These are phyloP conservation scores for Fusarium sp. DNA, from an alignment of 2,329 filamentous ascomycete species.

Conservation along the genomic window DNA sequence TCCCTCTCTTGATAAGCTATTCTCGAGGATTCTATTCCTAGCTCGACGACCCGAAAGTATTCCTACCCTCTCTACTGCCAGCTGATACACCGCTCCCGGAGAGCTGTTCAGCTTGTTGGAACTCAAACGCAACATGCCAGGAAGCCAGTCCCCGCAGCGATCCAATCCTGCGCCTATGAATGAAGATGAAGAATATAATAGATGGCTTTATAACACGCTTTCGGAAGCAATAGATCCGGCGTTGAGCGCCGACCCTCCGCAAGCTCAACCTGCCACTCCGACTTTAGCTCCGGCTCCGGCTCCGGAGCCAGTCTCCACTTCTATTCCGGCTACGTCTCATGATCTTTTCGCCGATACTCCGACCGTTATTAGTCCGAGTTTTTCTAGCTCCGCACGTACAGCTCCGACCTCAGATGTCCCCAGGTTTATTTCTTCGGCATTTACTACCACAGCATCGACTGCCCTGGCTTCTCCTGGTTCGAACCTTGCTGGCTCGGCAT, in stretches of 20 bases:
- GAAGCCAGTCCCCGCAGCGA: background rate
- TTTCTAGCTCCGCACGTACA: background rate
- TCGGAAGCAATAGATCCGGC: background rate
- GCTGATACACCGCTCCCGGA: background rate
- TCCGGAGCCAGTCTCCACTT: background rate
- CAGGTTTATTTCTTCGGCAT: no score
- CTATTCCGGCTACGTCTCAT: background rate
- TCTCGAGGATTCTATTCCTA: no score
- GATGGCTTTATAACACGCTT: no score
- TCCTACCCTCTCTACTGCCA: background rate
- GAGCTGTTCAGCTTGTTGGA: background rate
- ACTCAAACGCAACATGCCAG: slow-evolving; percentile 1
- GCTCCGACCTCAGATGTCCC: no score
- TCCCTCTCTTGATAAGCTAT: background rate
- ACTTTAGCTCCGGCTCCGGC: background rate
- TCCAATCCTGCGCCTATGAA: background rate
- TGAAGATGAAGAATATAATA: background rate
- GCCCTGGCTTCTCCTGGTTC: no score
- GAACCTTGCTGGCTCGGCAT: background rate
- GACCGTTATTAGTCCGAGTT: background rate
- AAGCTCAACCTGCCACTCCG: background rate
- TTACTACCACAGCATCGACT: no score
- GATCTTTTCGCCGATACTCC: no score
- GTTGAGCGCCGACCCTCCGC: background rate
- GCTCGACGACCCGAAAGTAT: background rate